phyloP scores from a whole-genome alignment of 2,329 filamentous ascomycete genomes.

The Onygenales sp. region DNA sequence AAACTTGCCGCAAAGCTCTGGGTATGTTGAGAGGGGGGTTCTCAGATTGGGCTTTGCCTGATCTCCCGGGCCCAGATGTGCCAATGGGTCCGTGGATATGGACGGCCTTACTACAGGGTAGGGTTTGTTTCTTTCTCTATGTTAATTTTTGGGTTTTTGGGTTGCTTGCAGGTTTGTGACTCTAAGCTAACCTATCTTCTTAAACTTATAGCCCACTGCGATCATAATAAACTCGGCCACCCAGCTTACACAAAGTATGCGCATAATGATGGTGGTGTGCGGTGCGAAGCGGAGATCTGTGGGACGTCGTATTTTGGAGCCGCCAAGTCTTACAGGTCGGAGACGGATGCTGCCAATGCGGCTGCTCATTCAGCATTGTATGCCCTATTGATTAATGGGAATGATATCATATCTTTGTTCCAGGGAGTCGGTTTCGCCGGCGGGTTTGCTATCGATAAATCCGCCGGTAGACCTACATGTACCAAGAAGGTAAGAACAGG shows the following conservation, averaged over 20 bases:
- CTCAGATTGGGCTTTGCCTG: slow-evolving; percentile 20
- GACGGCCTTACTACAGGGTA: slow-evolving; percentile 20
- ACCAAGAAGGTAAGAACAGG: neutral
- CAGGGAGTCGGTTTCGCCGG: neutral
- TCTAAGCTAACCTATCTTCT: neutral
- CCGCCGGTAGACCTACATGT: neutral
- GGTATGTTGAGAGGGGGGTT: slow-evolving; percentile 15
- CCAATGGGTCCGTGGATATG: slow-evolving; percentile 19
- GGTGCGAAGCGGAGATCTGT: slow-evolving; percentile 19
- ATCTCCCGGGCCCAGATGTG: slow-evolving; percentile 14
- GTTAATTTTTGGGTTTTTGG: neutral
- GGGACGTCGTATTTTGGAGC: slow-evolving; percentile 13
- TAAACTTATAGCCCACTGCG: slow-evolving; percentile 16
- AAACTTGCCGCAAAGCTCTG: slow-evolving; percentile 20
- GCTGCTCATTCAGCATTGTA: slow-evolving; percentile 22
- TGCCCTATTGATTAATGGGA: neutral
- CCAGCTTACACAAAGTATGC: slow-evolving; percentile 18
- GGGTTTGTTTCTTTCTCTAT: slow-evolving; percentile 1
- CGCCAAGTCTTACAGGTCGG: slow-evolving; percentile 13
- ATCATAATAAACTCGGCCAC: slow-evolving; percentile 9
- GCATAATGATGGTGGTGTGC: slow-evolving; percentile 14
- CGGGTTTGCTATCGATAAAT: neutral
- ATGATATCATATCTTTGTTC: neutral
- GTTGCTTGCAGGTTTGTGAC: neutral
- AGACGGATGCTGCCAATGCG: slow-evolving; percentile 19